Evolutionary conservation across 768 basidiomycete species (phyloP), one percentile per base, ranked within the genome.

Genomic region (Coprinopsis strossmayeri): DNA sequence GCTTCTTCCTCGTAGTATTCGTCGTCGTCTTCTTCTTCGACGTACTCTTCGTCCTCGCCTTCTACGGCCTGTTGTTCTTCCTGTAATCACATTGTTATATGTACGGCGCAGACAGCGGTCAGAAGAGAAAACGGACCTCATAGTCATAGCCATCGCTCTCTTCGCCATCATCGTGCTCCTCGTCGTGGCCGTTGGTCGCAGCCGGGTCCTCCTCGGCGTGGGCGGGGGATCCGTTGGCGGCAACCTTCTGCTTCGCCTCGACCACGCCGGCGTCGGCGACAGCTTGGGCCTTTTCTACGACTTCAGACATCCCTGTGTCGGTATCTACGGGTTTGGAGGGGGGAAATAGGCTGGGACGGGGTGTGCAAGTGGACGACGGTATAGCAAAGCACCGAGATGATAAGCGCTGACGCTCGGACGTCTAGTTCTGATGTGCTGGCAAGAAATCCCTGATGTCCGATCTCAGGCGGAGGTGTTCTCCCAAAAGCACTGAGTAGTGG

Each of bases 111-210:
- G 10, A 40, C 11, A 26, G 39, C 44, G 26, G 30, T 37, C 44
- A 26, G 11, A 11, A 40, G 41, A 42, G 48, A 47, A 40, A 4
- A n/a, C 13, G 11, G 48, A 58, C 61, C 51, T 61, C 60, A 48
- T 47, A 57, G 41, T 59, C 61, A 24, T 61, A 60, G 24, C 60
- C 61, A 43, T 64, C 61, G 44, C 59, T 61, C 21, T 66, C 64
- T 5, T 62, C 59, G 34, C 57, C 55, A 23, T 57, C 59, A 9
- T 61, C 58, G 10, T 13, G 23, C 15, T 17, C 37, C 11, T 38
- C 17, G 17, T 7, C 11, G 17, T 9, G 35, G 35, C 9, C 5
- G 35, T 10, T 17, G 30, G 30, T 7, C 30, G 7, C 30, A 7
- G 7, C 20, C 18, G 10, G 9, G 7, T 43, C 39, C 9, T 15